Base-by-base conservation (phyloP, 345 rosid genomes). In the Euphorbia peplus region DNA sequence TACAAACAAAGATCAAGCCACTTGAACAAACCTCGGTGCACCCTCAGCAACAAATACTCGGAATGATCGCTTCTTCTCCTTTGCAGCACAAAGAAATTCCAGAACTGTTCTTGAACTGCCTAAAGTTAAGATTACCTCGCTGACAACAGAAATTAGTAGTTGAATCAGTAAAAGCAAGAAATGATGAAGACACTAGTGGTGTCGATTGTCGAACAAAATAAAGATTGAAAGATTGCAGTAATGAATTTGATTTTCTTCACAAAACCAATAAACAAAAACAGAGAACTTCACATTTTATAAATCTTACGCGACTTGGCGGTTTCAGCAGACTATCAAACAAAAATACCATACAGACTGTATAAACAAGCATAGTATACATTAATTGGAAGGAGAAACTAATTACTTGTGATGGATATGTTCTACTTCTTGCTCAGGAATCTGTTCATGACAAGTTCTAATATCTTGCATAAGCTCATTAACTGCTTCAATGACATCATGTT, bases 331-430 rank as follows among this genome's bases (percentile, higher is more conserved):
- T 4, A 53, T 22, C 47, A 63, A n/a, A 60, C 35, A 19, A n/a
- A 25, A 35, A 8, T 41, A 66, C 13, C 53, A 44, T 37, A 64
- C 3, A 35, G 48, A 57, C 28, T 7, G 11, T 22, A 53, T 2
- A 52, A 30, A 63, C 21, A 57, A 53, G 46, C 39, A 28, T 66
- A 69, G 26, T 57, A 48, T 56, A 47, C 30, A 55, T 10, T 29
- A 26, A 48, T 42, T 59, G 22, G 26, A 60, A 72, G 26, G 63
- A 62, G 32, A 51, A 64, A 55, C 56, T 24, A 70, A 48, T 48
- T 95, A 95, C 98, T 95, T 92, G 41, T 95, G 99, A 83, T 95
- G 99, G 75, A 92, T 95, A 81, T 95, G 99, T 83, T 95, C 99
- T 63, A 95, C 83, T 5, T 98, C 99, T 82, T 95, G 99, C 80